phyloP scores from a whole-genome alignment of 805 yeast genomes.

The Cephaloascus fragrans region DNA sequence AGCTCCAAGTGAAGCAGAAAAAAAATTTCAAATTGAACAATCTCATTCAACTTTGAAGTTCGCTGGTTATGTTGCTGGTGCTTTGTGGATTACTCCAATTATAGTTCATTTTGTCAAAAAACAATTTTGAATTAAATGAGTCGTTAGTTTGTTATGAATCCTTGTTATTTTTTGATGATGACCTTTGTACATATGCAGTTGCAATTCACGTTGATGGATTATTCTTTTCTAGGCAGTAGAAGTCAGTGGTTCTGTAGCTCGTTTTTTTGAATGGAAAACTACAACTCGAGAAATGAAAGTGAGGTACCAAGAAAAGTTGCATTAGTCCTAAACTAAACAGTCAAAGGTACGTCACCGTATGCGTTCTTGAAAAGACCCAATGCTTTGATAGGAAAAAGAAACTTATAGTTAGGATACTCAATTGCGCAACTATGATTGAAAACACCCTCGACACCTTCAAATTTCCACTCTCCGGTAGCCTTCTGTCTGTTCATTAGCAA shows the following conservation, averaged over 20 bases:
- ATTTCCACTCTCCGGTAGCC: slow-evolving; percentile 74
- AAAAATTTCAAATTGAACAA: slow-evolving; percentile 53
- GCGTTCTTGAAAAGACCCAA: slow-evolving; percentile 51
- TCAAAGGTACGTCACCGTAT: neutral
- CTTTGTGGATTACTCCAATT: slow-evolving; percentile 52
- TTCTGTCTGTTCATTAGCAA: slow-evolving; percentile 60
- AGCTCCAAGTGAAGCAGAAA: slow-evolving; percentile 52
- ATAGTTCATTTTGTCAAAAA: slow-evolving; percentile 43
- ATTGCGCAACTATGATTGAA: slow-evolving; percentile 88
- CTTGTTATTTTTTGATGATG: too few species aligned
- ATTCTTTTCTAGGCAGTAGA: too few species aligned
- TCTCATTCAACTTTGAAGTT: slow-evolving; percentile 48
- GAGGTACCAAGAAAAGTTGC: too few species aligned
- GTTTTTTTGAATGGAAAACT: too few species aligned
- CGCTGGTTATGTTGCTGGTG: slow-evolving; percentile 56
- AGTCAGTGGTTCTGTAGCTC: too few species aligned
- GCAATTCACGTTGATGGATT: too few species aligned
- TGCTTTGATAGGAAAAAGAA: slow-evolving; percentile 86
- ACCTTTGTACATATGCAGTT: too few species aligned
- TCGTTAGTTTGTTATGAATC: too few species aligned
- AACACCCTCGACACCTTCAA: slow-evolving; percentile 87
- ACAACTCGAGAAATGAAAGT: too few species aligned
- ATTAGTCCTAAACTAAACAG: too few species aligned
- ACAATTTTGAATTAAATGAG: slow-evolving; percentile 34
- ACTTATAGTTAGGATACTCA: slow-evolving; percentile 91